Conservation (phyloP, 108 stramenopile genomes). For the Nitzschia sp. region DNA sequence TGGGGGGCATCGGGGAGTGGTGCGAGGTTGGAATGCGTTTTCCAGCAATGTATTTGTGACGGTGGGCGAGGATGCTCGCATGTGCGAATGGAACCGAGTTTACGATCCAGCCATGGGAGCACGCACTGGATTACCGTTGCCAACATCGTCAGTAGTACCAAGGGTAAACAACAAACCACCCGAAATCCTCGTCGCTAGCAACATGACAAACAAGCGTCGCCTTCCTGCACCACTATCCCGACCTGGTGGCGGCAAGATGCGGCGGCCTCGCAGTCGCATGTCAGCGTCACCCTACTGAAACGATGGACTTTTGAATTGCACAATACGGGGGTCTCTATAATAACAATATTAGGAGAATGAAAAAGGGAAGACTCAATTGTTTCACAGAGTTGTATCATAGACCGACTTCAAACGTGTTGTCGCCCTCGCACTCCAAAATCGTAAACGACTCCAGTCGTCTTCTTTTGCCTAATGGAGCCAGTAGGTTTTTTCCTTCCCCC, state of each 20-base stretch:
- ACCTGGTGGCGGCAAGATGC: slow-evolving; percentile 8
- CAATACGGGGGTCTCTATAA: too few relatives aligned
- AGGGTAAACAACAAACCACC: background rate
- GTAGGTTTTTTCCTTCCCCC: too few relatives aligned
- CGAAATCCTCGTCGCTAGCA: slow-evolving; percentile 1
- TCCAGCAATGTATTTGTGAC: slow-evolving; percentile 57
- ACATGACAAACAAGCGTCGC: background rate
- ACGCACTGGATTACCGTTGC: background rate
- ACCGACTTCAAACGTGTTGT: too few relatives aligned
- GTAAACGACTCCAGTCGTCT: too few relatives aligned
- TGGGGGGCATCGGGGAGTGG: slow-evolving; percentile 77
- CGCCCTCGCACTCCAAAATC: too few relatives aligned
- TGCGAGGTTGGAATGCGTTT: slow-evolving; percentile 67
- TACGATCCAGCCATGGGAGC: background rate
- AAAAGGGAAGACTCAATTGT: too few relatives aligned
- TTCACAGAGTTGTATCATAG: too few relatives aligned
- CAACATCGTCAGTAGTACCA: background rate
- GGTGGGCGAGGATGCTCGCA: slow-evolving; percentile 84
- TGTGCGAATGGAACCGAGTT: slow-evolving; percentile 75
- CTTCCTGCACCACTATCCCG: background rate
- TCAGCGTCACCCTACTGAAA: slow-evolving; percentile 25
- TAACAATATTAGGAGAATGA: too few relatives aligned
- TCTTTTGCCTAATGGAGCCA: too few relatives aligned
- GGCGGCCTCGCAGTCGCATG: slow-evolving; percentile 30
- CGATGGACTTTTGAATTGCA: too few relatives aligned